Conservation (phyloP, 129 eudicot genomes). For the Cynara cardunculus region DNA sequence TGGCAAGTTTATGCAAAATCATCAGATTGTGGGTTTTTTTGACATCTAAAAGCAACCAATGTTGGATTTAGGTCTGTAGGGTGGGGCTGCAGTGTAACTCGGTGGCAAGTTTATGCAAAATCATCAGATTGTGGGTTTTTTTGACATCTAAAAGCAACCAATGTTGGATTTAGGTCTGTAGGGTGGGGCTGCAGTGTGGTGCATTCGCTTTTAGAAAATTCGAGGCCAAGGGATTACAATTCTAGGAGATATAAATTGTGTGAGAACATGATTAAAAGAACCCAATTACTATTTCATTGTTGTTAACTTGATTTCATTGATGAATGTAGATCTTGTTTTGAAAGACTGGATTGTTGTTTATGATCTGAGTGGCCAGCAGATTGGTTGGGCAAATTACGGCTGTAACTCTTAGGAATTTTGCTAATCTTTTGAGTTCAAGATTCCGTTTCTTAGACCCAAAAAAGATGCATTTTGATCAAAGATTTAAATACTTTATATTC, state of each 20-base stretch:
- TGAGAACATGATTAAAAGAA: not conserved
- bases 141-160: not conserved
- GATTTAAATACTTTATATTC: too few species aligned
- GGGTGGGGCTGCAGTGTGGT: too few species aligned
- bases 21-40: too few species aligned
- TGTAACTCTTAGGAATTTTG: not conserved
- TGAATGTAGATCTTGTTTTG: not conserved
- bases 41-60: not conserved
- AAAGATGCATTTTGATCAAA: too few species aligned
- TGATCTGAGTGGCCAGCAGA: not conserved
- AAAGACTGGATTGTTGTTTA: not conserved
- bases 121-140: too few species aligned
- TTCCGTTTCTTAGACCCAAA: too few species aligned
- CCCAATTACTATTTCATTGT: not conserved
- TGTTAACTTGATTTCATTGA: not conserved
- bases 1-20: conserved; percentile 38
- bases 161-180: not conserved
- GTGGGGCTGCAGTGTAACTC: conserved; percentile 30
- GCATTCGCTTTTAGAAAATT: too few species aligned
- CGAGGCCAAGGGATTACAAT: too few species aligned
- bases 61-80: not conserved
- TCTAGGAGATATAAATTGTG: too few species aligned
- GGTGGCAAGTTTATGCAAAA: conserved; percentile 38
- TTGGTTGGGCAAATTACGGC: not conserved
- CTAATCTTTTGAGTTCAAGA: too few species aligned